Evolutionary conservation across 345 rosid species (phyloP), one percentile per base, ranked within the genome.

Genomic region (Salix caprea): DNA sequence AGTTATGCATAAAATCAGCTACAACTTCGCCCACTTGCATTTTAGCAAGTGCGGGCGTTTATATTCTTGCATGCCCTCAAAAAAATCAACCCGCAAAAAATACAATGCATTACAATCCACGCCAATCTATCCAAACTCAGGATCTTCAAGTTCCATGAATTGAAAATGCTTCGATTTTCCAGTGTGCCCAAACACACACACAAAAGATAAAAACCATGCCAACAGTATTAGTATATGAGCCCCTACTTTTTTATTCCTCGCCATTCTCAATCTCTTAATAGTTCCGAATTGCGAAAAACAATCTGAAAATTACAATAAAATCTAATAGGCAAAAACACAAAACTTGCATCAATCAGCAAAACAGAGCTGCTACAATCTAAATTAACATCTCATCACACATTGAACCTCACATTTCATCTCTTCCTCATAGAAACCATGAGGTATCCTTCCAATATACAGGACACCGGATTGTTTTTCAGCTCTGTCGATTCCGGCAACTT

Each of bases 141-240:
- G 83, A 76, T 89, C 88, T 68, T 90, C 91, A 62, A 96, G 92
- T 76, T 96, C 85, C 5, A 93, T 86, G 87, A 96, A 96, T 52
- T 98, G 97, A 84, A 84, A 96, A 85, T 96, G 99, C 87, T 88
- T 96, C 0, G 98, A 93, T 73, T 87, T 92, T 74, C 99, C 99
- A 56, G 97, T 93, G 98, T 96, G 89, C 23, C n/a, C 36, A 78
- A 70, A 34, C 58, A 46, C 37, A 50, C 11, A 69, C 60, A 19
- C 37, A 36, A 36, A 36, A 7, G 37, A 26, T 24, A 26, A 24
- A 24, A 64, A 13, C 8, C 70, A 67, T 0, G 18, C 23, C 39
- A 19, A 18, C 39, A 36, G 37, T 36, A 36, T 36, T 5, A 5
- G 7, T 36, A 5, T 36, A 36, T 4, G 37, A 36, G 6, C 1